These are phyloP conservation scores for Rhizomucor miehei DNA, from an alignment of 371 early-diverging fungal species.

Conservation along the genomic window DNA sequence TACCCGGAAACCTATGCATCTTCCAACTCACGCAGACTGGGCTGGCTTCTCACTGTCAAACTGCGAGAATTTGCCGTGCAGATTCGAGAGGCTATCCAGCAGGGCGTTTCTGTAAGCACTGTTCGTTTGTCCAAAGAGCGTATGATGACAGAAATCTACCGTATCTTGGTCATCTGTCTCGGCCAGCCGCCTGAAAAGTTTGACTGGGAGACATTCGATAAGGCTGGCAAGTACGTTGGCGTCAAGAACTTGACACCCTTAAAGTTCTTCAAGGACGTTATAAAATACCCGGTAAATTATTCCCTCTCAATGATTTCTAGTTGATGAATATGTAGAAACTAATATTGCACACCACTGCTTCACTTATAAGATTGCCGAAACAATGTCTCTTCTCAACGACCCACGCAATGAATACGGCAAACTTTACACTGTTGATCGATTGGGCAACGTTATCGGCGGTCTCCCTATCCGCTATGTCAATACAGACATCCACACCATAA, in stretches of 20 bases:
- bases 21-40: conserved; percentile 57
- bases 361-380: conserved; percentile 52
- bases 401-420: conserved; percentile 64
- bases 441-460: conserved; percentile 77
- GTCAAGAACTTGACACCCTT: conserved; percentile 60
- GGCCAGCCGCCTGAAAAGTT: conserved; percentile 77
- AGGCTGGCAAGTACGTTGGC: conserved; percentile 63
- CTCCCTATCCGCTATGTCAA: conserved; percentile 68
- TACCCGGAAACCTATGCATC: conserved; percentile 74
- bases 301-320: conserved; percentile 4
- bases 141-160: conserved; percentile 70
- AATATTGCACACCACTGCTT: too few species aligned
- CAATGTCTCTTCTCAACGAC: conserved; percentile 76
- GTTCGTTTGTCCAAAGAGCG: conserved; percentile 51
- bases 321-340: not conserved
- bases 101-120: conserved; percentile 38
- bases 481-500: conserved; percentile 52
- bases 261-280: conserved; percentile 61
- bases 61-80: conserved; percentile 69
- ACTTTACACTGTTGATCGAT: conserved; percentile 73
- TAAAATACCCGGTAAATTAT: conserved; percentile 63
- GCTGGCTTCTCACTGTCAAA: conserved; percentile 62
- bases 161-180: conserved; percentile 67
- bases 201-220: conserved; percentile 70
- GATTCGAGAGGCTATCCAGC: conserved; percentile 49